Evolutionary conservation across 768 basidiomycete species (phyloP).

Genomic region (Fibroporia radiculosa): DNA sequence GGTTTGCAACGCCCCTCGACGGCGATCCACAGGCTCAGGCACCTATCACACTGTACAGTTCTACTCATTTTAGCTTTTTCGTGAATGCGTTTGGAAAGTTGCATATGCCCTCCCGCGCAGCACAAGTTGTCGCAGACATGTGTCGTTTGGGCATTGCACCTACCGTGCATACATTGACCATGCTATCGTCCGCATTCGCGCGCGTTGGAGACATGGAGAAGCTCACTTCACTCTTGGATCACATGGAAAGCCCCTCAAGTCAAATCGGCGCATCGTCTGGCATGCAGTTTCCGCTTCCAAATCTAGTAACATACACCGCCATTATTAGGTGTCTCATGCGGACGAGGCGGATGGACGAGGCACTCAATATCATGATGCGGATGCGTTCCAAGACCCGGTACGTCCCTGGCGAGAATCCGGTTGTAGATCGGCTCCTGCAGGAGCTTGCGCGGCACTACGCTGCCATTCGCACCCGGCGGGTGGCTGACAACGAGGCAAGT

Average conservation of each 20-base stretch:
- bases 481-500: not conserved
- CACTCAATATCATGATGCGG: conserved; percentile 24
- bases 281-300: not conserved
- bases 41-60: conserved; percentile 19
- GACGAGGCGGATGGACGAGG: conserved; percentile 18
- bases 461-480: not conserved
- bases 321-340: conserved; percentile 19
- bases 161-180: conserved; percentile 39
- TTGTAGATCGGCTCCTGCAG: conserved; percentile 1
- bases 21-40: not conserved
- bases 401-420: conserved; percentile 14
- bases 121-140: conserved; percentile 47
- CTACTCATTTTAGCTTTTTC: conserved; percentile 47
- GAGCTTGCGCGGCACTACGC: not conserved
- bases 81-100: conserved; percentile 31
- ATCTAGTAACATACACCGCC: conserved; percentile 29
- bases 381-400: conserved; percentile 19
- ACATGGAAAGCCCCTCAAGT: conserved; percentile 26
- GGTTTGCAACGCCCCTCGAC: too few relatives aligned
- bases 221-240: conserved; percentile 35
- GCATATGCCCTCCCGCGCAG: conserved; percentile 26
- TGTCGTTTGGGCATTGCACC: conserved; percentile 36
- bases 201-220: conserved; percentile 25
- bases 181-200: conserved; percentile 40
- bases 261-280: not conserved